These are phyloP conservation scores for Carex pumila DNA, from an alignment of 176 grass and related monocot species.

Conservation along the genomic window DNA sequence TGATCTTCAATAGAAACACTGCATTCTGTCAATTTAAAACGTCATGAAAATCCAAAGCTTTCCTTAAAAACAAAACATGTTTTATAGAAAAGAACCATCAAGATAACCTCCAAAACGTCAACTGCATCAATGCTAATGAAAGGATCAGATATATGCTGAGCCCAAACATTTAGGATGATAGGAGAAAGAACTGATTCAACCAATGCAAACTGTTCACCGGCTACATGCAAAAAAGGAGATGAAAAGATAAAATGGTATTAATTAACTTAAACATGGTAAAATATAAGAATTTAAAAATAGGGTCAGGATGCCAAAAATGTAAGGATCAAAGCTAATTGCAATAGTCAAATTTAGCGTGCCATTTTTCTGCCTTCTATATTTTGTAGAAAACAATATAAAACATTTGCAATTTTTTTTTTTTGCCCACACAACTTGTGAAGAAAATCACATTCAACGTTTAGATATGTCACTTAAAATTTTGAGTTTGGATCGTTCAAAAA, in stretches of 20 bases:
- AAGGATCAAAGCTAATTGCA: not conserved
- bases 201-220: conserved; percentile 52
- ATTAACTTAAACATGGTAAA: conserved; percentile 20
- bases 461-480: not conserved
- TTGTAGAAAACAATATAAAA: not conserved
- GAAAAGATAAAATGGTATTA: not conserved
- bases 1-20: not conserved
- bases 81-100: not conserved
- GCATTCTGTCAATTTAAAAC: not conserved
- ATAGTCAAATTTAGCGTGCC: not conserved
- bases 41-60: not conserved
- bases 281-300: not conserved
- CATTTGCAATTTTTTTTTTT: not conserved
- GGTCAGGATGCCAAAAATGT: not conserved
- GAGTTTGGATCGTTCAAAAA: not conserved
- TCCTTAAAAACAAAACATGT: not conserved
- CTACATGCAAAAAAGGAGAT: conserved; percentile 23
- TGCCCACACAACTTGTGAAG: not conserved
- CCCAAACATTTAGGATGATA: conserved; percentile 84
- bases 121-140: conserved; percentile 89
- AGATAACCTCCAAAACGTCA: conserved; percentile 80
- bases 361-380: not conserved
- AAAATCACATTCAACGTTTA: not conserved
- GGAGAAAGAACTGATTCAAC: conserved; percentile 81
- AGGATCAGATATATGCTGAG: conserved; percentile 73